Evolutionary conservation across 164 flowering plant genomes (phyloP).

Genomic region (Taxillus chinensis): DNA sequence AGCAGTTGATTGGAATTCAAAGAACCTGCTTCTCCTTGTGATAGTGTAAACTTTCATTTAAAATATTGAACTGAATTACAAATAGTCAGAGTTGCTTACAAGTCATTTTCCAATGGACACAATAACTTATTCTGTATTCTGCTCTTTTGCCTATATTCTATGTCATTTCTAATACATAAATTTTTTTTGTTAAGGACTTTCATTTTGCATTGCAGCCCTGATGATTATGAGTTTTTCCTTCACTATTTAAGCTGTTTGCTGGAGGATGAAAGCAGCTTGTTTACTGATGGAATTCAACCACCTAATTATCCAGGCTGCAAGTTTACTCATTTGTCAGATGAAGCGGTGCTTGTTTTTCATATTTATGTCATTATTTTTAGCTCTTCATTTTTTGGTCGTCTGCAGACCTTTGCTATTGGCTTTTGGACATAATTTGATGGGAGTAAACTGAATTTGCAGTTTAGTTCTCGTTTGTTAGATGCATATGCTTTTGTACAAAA

Average conservation of each 20-base stretch:
- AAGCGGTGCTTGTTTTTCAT: conserved; percentile 34
- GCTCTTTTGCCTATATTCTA: no score
- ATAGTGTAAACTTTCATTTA: no score
- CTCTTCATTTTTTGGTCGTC: background rate
- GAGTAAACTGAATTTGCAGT: conserved; percentile 41
- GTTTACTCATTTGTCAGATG: conserved; percentile 46
- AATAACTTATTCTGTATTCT: no score
- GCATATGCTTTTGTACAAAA: conserved; percentile 49
- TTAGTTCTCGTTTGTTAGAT: conserved; percentile 50
- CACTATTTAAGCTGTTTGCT: conserved; percentile 77
- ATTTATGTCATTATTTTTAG: background rate
- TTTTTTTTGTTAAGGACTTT: background rate
- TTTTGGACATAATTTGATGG: conserved; percentile 8
- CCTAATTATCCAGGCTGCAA: conserved; percentile 30
- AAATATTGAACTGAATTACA: no score
- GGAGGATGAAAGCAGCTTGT: conserved; percentile 65
- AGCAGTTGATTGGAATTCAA: no score
- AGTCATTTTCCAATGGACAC: no score
- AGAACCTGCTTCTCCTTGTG: no score
- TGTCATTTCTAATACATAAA: no score
- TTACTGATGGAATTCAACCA: conserved; percentile 25
- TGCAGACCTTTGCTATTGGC: background rate
- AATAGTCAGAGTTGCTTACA: no score
- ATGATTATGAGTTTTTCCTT: conserved; percentile 89
- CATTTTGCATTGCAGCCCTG: conserved; percentile 57